These are phyloP conservation scores for Lignosus rhinocerotis DNA, from an alignment of 1,284 basidiomycete genomes.

Conservation along the genomic window DNA sequence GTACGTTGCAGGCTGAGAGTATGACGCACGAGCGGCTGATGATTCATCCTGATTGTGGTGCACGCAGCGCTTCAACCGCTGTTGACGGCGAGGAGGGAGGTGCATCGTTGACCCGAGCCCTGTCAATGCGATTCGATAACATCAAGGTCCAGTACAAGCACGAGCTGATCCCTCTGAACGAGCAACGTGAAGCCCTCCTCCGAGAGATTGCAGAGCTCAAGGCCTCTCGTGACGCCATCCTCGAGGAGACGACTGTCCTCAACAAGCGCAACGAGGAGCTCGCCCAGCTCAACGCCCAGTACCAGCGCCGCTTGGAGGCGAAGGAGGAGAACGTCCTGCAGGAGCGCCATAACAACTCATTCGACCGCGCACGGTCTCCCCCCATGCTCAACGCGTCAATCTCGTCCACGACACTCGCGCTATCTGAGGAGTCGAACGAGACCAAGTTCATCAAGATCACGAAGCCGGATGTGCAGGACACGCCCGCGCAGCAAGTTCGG, in stretches of 20 bases:
- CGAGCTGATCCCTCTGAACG: conserved; percentile 83
- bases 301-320: conserved; percentile 73
- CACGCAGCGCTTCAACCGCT: conserved; percentile 15
- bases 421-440: conserved; percentile 35
- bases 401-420: conserved; percentile 33
- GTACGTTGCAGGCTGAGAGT: conserved; percentile 39
- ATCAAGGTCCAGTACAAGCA: conserved; percentile 87
- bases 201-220: conserved; percentile 89
- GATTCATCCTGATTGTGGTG: neutral
- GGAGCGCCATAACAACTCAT: conserved; percentile 36
- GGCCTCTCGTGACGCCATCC: conserved; percentile 81
- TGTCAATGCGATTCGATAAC: conserved; percentile 86
- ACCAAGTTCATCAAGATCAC: conserved; percentile 33
- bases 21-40: neutral
- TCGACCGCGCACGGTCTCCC: conserved; percentile 32
- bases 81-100: conserved; percentile 42
- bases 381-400: conserved; percentile 27
- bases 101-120: conserved; percentile 64
- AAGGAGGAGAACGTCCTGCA: conserved; percentile 27
- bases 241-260: conserved; percentile 89
- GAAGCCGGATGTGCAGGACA: conserved; percentile 33
- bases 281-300: conserved; percentile 81
- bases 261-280: conserved; percentile 93
- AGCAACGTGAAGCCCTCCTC: conserved; percentile 76
- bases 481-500: conserved; percentile 39